These are phyloP conservation scores for Fusarium veterinarium DNA, from an alignment of 2,329 filamentous ascomycete genomes.

Conservation along the genomic window DNA sequence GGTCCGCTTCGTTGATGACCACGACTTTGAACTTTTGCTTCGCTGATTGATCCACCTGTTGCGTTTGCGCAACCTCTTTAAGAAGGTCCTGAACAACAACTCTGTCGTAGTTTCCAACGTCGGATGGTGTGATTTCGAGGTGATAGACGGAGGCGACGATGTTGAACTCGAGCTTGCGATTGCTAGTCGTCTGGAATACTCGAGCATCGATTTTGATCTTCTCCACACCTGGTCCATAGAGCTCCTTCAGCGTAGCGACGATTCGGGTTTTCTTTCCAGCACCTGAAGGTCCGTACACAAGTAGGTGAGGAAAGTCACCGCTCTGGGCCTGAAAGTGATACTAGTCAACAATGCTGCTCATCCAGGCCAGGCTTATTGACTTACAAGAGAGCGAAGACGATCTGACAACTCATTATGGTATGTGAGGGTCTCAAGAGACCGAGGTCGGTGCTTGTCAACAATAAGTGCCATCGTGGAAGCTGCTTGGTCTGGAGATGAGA, in stretches of 20 bases:
- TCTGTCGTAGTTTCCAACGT: conserved; percentile 95
- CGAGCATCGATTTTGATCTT: conserved; percentile 99
- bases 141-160: conserved; percentile 98
- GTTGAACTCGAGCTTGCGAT: conserved; percentile 99
- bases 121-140: conserved; percentile 96
- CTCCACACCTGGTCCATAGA: conserved; percentile 96
- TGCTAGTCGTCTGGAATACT: conserved; percentile 94
- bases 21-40: conserved; percentile 97
- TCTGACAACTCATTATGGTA: conserved; percentile 93
- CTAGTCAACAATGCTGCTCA: conserved; percentile 11
- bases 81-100: conserved; percentile 95
- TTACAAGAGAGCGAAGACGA: conserved; percentile 85
- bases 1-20: conserved; percentile 98
- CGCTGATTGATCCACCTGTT: conserved; percentile 94
- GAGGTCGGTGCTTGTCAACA: conserved; percentile 78
- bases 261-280: conserved; percentile 98
- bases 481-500: conserved; percentile 22
- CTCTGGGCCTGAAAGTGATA: conserved; percentile 79
- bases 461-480: conserved; percentile 70
- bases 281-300: conserved; percentile 95
- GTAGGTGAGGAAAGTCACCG: conserved; percentile 96
- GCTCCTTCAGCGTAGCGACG: conserved; percentile 92
- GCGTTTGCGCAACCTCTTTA: conserved; percentile 98
- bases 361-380: conserved; percentile 59
- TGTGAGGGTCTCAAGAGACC: conserved; percentile 80